These are phyloP conservation scores for Pisolithus microcarpus DNA, from an alignment of 768 basidiomycete genomes.

Conservation along the genomic window DNA sequence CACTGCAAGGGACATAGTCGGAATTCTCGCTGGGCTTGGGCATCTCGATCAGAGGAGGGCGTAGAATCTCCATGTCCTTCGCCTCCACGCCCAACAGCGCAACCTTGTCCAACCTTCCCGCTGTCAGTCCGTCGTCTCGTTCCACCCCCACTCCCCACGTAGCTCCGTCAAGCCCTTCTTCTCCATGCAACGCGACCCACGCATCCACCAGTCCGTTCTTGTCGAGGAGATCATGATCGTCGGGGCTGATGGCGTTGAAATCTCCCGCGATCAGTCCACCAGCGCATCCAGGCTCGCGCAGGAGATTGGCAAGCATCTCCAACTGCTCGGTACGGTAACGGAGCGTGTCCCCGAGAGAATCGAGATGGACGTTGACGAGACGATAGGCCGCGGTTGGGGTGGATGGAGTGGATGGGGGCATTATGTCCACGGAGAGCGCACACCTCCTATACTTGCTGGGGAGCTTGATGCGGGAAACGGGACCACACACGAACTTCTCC, in stretches of 20 bases:
- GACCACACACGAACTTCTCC: no score
- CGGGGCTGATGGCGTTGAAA: constrained; percentile 36
- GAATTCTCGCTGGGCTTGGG: neutral
- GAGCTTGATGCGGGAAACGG: no score
- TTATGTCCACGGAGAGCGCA: constrained; percentile 8
- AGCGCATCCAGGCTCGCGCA: constrained; percentile 35
- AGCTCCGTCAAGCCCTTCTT: constrained; percentile 24
- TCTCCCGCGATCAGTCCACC: constrained; percentile 40
- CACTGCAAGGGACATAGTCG: constrained; percentile 28
- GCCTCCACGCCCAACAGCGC: constrained; percentile 30
- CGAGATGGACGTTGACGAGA: constrained; percentile 36
- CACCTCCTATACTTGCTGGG: no score
- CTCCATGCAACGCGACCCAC: constrained; percentile 33
- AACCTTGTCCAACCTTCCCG: constrained; percentile 36
- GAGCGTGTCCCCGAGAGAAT: constrained; percentile 20
- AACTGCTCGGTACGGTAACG: constrained; percentile 26
- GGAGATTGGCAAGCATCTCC: constrained; percentile 26
- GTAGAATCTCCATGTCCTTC: constrained; percentile 29
- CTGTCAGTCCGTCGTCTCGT: constrained; percentile 21
- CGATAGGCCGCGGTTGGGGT: constrained; percentile 18
- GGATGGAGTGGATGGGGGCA: constrained; percentile 16
- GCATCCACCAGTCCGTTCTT: constrained; percentile 35
- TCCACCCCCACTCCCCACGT: constrained; percentile 32
- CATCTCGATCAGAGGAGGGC: constrained; percentile 28
- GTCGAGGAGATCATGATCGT: constrained; percentile 31